Evolutionary conservation across 331 rosid species (phyloP).

Genomic region (Stylosanthes scabra): DNA sequence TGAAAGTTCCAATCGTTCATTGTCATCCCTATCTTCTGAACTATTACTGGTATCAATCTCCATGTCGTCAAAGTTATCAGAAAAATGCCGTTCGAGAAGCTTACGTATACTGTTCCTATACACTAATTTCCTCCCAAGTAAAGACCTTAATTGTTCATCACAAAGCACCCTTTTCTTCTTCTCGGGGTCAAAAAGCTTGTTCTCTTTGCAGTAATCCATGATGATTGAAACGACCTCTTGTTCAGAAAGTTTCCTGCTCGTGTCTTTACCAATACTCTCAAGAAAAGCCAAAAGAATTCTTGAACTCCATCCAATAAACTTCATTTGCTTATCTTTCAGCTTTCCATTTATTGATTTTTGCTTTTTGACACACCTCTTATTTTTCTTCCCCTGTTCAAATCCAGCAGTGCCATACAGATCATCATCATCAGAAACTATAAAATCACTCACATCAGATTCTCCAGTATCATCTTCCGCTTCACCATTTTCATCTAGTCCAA

Average conservation of each 20-base stretch:
- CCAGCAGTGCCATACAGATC: conserved; percentile 44
- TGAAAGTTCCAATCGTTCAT: conserved; percentile 7
- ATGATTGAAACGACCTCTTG: conserved; percentile 64
- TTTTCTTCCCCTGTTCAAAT: conserved; percentile 39
- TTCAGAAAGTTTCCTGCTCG: conserved; percentile 53
- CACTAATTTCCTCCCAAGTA: conserved; percentile 65
- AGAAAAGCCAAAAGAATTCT: conserved; percentile 68
- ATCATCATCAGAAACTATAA: conserved; percentile 58
- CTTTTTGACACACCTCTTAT: conserved; percentile 43
- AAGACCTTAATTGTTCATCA: conserved; percentile 55
- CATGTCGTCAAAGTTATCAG: conserved; percentile 48
- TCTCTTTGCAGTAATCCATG: conserved; percentile 61
- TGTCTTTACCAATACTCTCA: conserved; percentile 51
- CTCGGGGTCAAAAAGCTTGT: conserved; percentile 63
- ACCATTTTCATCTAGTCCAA: conserved; percentile 38
- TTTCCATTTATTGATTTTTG: conserved; percentile 43
- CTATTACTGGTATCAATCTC: conserved; percentile 35
- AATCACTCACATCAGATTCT: conserved; percentile 49
- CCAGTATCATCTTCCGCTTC: conserved; percentile 47
- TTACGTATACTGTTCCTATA: conserved; percentile 53
- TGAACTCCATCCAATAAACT: conserved; percentile 84
- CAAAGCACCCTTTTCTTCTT: conserved; percentile 68
- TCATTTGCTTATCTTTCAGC: conserved; percentile 50
- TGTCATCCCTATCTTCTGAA: conserved; percentile 42
- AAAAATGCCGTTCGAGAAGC: conserved; percentile 66